These are phyloP conservation scores for Halophytophthora polymorphica DNA, from an alignment of 352 stramenopile genomes.

Conservation along the genomic window DNA sequence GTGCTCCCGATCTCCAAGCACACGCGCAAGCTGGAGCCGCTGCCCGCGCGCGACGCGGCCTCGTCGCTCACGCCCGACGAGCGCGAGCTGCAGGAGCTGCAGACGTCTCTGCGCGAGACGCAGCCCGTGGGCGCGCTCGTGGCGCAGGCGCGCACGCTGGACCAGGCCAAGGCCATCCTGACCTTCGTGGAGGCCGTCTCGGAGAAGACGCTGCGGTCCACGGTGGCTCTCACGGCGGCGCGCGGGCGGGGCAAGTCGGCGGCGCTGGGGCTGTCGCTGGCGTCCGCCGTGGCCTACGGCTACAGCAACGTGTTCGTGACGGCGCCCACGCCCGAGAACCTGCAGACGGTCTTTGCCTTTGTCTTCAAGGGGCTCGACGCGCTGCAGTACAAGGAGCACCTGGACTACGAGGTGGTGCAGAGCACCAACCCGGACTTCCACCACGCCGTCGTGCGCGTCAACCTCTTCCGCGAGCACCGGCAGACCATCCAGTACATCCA, in stretches of 20 bases:
- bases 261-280: constrained; percentile 92
- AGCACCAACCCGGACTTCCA: constrained; percentile 86
- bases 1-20: constrained; percentile 96
- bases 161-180: constrained; percentile 95
- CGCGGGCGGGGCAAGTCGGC: constrained; percentile 96
- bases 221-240: constrained; percentile 94
- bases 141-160: constrained; percentile 92
- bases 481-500: constrained; percentile 98
- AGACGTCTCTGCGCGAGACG: constrained; percentile 94
- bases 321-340: constrained; percentile 97
- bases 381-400: constrained; percentile 95
- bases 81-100: constrained; percentile 91
- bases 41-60: constrained; percentile 58
- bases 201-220: constrained; percentile 94
- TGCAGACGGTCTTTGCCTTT: constrained; percentile 99
- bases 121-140: constrained; percentile 95
- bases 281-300: constrained; percentile 84
- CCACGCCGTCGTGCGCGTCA: constrained; percentile 92
- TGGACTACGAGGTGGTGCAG: constrained; percentile 96
- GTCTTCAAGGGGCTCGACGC: constrained; percentile 94
- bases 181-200: constrained; percentile 97
- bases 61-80: constrained; percentile 75
- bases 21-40: constrained; percentile 86
- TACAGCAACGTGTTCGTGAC: constrained; percentile 97
- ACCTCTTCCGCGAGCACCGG: constrained; percentile 96